Conservation (phyloP, 768 basidiomycete species). For the Xerocomellus amylosporus region DNA sequence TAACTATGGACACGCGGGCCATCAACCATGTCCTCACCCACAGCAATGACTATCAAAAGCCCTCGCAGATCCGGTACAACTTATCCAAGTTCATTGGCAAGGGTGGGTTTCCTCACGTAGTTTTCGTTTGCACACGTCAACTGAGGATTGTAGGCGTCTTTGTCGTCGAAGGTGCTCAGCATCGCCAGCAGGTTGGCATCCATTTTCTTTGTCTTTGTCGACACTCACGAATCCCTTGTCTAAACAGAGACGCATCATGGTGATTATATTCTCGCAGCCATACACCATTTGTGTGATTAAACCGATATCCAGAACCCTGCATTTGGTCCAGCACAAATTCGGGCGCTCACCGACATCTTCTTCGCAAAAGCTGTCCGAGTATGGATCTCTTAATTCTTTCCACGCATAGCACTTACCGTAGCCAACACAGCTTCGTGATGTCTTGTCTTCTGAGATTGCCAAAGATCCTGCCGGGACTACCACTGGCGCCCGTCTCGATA, state of each 20-base stretch:
- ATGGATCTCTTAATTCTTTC: not conserved
- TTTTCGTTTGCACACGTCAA: not conserved
- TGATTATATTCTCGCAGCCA: not conserved
- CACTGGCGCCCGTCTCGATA: not conserved
- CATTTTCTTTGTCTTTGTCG: not conserved
- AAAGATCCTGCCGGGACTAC: not conserved
- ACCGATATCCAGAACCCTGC: constrained; percentile 52
- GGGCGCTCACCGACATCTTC: constrained; percentile 42
- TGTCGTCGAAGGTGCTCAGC: constrained; percentile 39
- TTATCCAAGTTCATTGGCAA: constrained; percentile 1
- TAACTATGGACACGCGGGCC: constrained; percentile 60
- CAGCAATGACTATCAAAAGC: constrained; percentile 51
- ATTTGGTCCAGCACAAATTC: constrained; percentile 56
- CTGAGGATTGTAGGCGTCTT: constrained; percentile 41
- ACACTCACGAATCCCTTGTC: not conserved
- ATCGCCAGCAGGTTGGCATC: constrained; percentile 36
- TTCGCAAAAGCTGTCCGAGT: not conserved
- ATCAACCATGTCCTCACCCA: constrained; percentile 59
- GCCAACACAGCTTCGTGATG: not conserved
- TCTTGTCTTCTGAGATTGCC: not conserved
- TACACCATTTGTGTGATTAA: not conserved
- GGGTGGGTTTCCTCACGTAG: not conserved
- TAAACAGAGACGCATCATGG: constrained; percentile 34
- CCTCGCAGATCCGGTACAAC: not conserved
- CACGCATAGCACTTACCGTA: not conserved